A percentile compares a stretch with the other conserved stretches of the same genome.
These are phyloP conservation scores for Chaetomidium leptoderma DNA, from an alignment of 495 filamentous ascomycete genomes.

Conservation along the genomic window DNA sequence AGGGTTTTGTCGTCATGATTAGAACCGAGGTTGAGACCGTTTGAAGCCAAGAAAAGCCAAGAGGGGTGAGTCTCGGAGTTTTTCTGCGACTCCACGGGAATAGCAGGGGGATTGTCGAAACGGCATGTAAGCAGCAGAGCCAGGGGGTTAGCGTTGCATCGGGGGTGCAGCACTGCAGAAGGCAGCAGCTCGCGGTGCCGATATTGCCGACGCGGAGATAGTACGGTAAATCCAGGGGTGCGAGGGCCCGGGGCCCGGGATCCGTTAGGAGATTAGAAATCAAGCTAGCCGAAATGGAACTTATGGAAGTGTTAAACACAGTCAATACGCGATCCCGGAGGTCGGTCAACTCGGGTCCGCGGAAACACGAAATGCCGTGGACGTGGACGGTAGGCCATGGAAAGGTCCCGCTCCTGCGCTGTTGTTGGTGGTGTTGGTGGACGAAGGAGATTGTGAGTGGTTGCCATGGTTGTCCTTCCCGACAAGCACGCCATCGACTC, in stretches of 20 bases:
- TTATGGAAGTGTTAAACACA: neutral
- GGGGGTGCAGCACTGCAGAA: neutral
- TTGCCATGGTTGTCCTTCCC: no score
- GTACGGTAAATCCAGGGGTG: slow-evolving; percentile 47
- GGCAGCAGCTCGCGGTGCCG: neutral
- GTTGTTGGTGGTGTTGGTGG: no score
- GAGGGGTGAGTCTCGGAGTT: neutral
- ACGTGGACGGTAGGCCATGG: no score
- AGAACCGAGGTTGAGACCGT: neutral
- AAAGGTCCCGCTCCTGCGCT: no score
- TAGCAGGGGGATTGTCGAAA: neutral
- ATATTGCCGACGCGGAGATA: slow-evolving; percentile 13
- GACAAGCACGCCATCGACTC: neutral
- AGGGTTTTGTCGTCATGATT: neutral
- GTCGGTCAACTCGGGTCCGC: no score
- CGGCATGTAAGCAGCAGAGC: neutral
- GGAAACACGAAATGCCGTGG: no score
- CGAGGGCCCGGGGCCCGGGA: no score
- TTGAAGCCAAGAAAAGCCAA: slow-evolving; percentile 6
- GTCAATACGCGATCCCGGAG: no score
- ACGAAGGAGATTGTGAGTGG: neutral
- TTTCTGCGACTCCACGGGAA: neutral
- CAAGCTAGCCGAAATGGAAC: no score
- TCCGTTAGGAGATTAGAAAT: no score
- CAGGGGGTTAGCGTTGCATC: neutral